phyloP scores from a whole-genome alignment of 441 rosid genomes.

The Pelargonium myrrhifolium region DNA sequence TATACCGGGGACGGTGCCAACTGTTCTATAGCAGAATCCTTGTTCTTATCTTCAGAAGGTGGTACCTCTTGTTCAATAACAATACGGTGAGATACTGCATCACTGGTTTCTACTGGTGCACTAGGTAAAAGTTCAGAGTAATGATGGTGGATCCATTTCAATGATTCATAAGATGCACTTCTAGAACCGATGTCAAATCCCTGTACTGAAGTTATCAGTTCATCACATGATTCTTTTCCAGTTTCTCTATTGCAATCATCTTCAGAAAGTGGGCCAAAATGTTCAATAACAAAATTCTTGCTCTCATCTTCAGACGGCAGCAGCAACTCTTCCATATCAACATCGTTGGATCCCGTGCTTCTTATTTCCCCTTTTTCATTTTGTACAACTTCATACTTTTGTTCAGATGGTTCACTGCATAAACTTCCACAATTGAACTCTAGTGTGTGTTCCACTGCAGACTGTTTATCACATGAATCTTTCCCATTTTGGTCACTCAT shows the following conservation, averaged over 20 bases:
- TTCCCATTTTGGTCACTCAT: conserved; percentile 23
- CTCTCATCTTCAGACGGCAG: conserved; percentile 4
- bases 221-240: conserved; percentile 21
- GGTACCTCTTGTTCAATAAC: conserved; percentile 9
- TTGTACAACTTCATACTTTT: conserved; percentile 15
- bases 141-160: conserved; percentile 17
- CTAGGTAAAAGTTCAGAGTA: neutral
- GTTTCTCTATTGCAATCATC: conserved; percentile 7
- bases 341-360: conserved; percentile 15
- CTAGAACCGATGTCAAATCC: conserved; percentile 19
- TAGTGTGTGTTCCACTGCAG: conserved; percentile 17
- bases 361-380: conserved; percentile 10
- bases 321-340: conserved; percentile 5
- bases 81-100: neutral
- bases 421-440: conserved; percentile 22
- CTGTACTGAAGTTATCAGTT: conserved; percentile 24
- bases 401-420: conserved; percentile 19
- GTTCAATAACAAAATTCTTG: conserved; percentile 21
- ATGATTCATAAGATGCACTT: conserved; percentile 15
- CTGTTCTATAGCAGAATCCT: conserved; percentile 22
- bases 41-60: conserved; percentile 16
- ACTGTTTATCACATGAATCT: conserved; percentile 25
- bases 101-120: conserved; percentile 2
- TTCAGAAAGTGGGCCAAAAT: conserved; percentile 27
- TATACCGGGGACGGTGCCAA: conserved; percentile 28